Evolutionary conservation across 2,329 filamentous ascomycete genomes (phyloP).

Genomic region (Drechslera avenae): DNA sequence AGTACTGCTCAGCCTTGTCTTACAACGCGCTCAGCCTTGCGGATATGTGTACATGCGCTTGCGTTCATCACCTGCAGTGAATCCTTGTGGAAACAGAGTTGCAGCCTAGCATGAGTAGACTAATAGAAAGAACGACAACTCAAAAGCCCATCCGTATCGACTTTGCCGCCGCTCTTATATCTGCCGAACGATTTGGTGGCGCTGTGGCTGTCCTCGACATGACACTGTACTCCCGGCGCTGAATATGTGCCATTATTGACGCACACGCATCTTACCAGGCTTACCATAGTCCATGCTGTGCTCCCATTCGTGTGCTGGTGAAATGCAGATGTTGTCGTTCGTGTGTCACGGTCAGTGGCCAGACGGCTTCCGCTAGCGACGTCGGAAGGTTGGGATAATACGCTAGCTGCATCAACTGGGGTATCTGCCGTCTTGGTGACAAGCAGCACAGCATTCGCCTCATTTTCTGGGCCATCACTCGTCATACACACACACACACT

Average conservation of each 20-base stretch:
- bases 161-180: constrained; percentile 9
- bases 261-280: constrained; percentile 14
- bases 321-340: constrained; percentile 22
- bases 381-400: constrained; percentile 6
- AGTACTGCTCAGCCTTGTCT: constrained; percentile 20
- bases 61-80: constrained; percentile 1
- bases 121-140: neutral
- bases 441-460: constrained; percentile 19
- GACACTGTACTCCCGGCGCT: neutral
- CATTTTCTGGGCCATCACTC: constrained; percentile 15
- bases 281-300: constrained; percentile 4
- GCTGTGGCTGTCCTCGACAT: constrained; percentile 1
- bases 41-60: constrained; percentile 12
- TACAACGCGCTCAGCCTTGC: constrained; percentile 18
- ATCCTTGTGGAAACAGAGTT: neutral
- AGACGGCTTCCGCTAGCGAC: constrained; percentile 10
- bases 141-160: neutral
- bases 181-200: constrained; percentile 1
- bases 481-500: too few species aligned
- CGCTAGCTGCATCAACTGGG: constrained; percentile 9
- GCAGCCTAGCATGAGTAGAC: neutral
- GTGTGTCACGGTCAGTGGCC: constrained; percentile 27
- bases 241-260: constrained; percentile 2
- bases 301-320: constrained; percentile 11
- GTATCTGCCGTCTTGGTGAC: constrained; percentile 11